phyloP scores from a whole-genome alignment of 2,329 filamentous ascomycete genomes.

The Chaetomiaceae sp. region DNA sequence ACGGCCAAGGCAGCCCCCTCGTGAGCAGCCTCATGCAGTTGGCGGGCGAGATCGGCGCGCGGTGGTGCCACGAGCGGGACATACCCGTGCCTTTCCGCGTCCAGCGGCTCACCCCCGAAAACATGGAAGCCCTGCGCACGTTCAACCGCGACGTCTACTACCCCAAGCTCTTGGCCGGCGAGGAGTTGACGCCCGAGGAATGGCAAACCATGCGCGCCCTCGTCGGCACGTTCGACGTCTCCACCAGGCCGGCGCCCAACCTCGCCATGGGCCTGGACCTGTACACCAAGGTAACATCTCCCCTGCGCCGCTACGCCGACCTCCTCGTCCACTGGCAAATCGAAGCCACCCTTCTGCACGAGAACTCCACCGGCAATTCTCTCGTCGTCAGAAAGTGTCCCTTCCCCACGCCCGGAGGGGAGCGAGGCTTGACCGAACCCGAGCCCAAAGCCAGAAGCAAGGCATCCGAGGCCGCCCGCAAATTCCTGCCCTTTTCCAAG shows the following conservation, averaged over 20 bases:
- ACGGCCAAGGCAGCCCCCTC: conserved; percentile 31
- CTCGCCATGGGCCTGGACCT: conserved; percentile 54
- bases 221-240: conserved; percentile 48
- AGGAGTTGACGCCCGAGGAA: conserved; percentile 30
- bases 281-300: conserved; percentile 61
- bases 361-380: conserved; percentile 33
- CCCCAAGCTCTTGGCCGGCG: conserved; percentile 35
- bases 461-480: not conserved
- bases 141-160: conserved; percentile 37
- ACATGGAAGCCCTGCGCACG: conserved; percentile 35
- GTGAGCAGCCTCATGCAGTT: conserved; percentile 54
- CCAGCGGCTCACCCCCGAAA: conserved; percentile 38
- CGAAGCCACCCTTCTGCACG: conserved; percentile 50
- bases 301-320: conserved; percentile 60
- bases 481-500: conserved; percentile 43
- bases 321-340: conserved; percentile 64
- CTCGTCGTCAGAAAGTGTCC: conserved; percentile 25
- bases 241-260: conserved; percentile 50
- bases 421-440: not conserved
- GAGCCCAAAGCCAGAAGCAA: not conserved
- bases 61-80: conserved; percentile 53
- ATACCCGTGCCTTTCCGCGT: conserved; percentile 57
- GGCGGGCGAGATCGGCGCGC: conserved; percentile 56
- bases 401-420: too few species aligned
- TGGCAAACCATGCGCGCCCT: conserved; percentile 33